These are phyloP conservation scores for Aspergillus sp. DNA, from an alignment of 2,329 filamentous ascomycete genomes.

Conservation along the genomic window DNA sequence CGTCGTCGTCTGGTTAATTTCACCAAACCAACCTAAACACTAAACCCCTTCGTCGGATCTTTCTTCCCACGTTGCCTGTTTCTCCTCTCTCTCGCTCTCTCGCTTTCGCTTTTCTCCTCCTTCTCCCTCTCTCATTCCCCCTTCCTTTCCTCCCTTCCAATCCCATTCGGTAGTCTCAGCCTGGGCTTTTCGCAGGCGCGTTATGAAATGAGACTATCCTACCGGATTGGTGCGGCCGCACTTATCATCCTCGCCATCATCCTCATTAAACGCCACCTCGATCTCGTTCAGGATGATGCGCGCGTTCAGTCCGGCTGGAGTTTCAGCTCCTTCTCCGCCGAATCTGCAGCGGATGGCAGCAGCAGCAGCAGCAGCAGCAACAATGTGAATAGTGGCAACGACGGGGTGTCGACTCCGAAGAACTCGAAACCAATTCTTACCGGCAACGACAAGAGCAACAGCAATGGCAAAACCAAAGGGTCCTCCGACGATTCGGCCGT, in stretches of 20 bases:
- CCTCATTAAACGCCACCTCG: slow-evolving; percentile 31
- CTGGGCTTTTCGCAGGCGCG: slow-evolving; percentile 9
- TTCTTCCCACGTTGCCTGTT: slow-evolving; percentile 4
- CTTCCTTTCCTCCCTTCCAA: slow-evolving; percentile 10
- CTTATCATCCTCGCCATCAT: slow-evolving; percentile 34
- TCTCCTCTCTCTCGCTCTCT: slow-evolving; percentile 7
- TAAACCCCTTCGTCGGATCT: background rate
- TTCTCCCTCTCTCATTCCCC: background rate
- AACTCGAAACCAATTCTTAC: slow-evolving; percentile 7
- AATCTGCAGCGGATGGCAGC: slow-evolving; percentile 9
- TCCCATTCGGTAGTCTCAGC: slow-evolving; percentile 6
- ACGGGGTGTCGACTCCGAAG: background rate
- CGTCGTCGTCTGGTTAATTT: background rate
- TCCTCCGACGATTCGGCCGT: slow-evolving; percentile 7
- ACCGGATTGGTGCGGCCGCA: slow-evolving; percentile 32
- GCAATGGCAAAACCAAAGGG: slow-evolving; percentile 12
- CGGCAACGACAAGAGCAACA: background rate
- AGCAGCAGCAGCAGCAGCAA: background rate
- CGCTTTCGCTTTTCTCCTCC: slow-evolving; percentile 7
- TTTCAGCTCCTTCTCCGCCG: slow-evolving; percentile 24
- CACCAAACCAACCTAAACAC: background rate
- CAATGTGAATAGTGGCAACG: background rate
- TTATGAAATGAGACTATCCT: slow-evolving; percentile 30
- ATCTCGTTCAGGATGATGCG: slow-evolving; percentile 20
- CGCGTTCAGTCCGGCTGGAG: slow-evolving; percentile 30